Evolutionary conservation across 495 filamentous ascomycete genomes (phyloP), one percentile per base, ranked within the genome.

Genomic region (Penicillium paxilli): DNA sequence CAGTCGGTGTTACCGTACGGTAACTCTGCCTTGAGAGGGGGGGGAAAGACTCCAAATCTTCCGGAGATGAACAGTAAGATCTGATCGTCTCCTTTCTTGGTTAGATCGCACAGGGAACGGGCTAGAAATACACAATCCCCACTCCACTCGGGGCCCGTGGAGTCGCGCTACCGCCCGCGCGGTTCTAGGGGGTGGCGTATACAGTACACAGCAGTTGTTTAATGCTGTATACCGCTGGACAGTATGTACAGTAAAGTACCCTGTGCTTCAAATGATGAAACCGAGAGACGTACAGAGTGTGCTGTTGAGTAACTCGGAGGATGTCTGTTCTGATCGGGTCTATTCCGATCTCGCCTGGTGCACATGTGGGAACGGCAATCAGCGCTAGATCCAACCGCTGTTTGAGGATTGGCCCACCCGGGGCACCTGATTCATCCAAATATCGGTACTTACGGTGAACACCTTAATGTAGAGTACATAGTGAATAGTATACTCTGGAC

Each of bases 101-200:
- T 38, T 38, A 38, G 35, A 1, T n/a, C 17, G n/a, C 30, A 14
- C 30, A 32, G 30, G n/a, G n/a, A n/a, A n/a, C n/a, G n/a, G n/a
- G n/a, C n/a, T n/a, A n/a, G n/a, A n/a, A n/a, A n/a, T n/a, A n/a
- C n/a, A n/a, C n/a, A n/a, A 32, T 20, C 37, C 22, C 38, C 45
- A 51, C 49, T 47, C 53, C 47, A 62, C 35, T 38, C 35, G 35
- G 26, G 59, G 56, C 59, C 57, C 60, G 59, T 55, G 57, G 54
- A 56, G 51, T 60, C n/a, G 57, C 64, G 59, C 63, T 70, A 64
- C 63, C 63, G 52, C 58, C 58, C 55, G 61, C 59, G 59, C 64
- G 62, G 62, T 67, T 70, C 65, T 66, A 71, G 68, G 70, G 70
- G 70, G 69, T 70, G 69, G 67, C 67, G 67, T 25, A 19, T 25